Conservation (phyloP, 108 stramenopile species). For the Cylindrotheca fusiformis region DNA sequence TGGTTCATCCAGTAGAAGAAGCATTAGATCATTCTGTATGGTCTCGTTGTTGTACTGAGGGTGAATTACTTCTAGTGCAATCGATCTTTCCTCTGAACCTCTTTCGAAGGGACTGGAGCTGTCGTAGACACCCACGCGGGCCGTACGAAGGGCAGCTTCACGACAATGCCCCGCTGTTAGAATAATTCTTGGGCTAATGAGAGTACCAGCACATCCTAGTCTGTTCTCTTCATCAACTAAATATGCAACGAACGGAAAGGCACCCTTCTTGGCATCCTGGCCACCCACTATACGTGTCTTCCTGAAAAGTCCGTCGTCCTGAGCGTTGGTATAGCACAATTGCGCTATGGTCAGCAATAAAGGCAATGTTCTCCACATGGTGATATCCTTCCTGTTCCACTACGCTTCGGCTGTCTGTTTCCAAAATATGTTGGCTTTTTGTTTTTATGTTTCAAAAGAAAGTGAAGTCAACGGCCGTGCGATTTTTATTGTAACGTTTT, state of each 20-base stretch:
- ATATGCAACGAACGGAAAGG: conserved; percentile 2
- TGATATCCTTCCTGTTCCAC: too few species aligned
- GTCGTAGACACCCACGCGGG: conserved; percentile 2
- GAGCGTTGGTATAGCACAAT: neutral
- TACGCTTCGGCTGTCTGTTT: too few species aligned
- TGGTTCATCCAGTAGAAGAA: conserved; percentile 9
- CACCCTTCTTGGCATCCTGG: neutral
- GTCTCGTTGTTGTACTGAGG: neutral
- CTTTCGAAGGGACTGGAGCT: neutral
- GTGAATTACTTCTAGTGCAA: conserved; percentile 3
- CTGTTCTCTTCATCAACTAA: conserved; percentile 11
- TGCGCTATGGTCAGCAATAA: neutral
- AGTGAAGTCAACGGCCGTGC: too few species aligned
- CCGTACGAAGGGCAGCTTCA: conserved; percentile 3
- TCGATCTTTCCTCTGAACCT: neutral
- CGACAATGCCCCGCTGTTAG: conserved; percentile 56
- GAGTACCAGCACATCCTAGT: conserved; percentile 41
- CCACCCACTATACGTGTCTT: conserved; percentile 8
- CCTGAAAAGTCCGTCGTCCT: too few species aligned
- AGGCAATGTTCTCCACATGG: neutral
- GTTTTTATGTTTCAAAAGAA: too few species aligned
- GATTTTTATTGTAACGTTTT: too few species aligned
- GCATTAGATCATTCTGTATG: conserved; percentile 9
- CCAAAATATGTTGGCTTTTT: too few species aligned
- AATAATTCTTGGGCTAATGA: conserved; percentile 51